Percentiles rank a stretch among this genome's conserved stretches.
Evolutionary conservation across 108 stramenopile genomes (phyloP).

Genomic region (Asterionellopsis glacialis): DNA sequence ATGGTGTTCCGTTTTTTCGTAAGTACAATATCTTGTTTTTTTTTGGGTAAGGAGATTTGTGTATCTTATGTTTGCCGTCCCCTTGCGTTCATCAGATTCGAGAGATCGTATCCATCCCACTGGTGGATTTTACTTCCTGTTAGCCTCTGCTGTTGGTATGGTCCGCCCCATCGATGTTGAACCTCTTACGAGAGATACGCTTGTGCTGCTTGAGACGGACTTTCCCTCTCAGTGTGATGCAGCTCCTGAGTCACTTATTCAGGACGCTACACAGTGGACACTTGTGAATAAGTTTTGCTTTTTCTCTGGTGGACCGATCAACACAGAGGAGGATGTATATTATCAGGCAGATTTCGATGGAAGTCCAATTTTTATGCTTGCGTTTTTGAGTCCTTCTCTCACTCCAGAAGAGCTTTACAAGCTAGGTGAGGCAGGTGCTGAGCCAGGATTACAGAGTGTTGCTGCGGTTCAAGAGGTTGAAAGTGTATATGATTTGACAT

Average conservation of each 20-base stretch:
- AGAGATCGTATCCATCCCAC: slow-evolving; percentile 71
- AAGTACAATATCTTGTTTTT: slow-evolving; percentile 14
- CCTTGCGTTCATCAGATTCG: slow-evolving; percentile 35
- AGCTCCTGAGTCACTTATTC: slow-evolving; percentile 53
- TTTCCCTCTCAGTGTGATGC: slow-evolving; percentile 74
- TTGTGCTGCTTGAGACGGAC: slow-evolving; percentile 81
- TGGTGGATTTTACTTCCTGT: slow-evolving; percentile 81
- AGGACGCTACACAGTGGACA: slow-evolving; percentile 76
- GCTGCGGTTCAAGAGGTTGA: slow-evolving; percentile 74
- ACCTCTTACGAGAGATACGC: slow-evolving; percentile 71
- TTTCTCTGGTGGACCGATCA: slow-evolving; percentile 88
- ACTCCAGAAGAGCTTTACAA: slow-evolving; percentile 79
- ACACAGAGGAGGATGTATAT: slow-evolving; percentile 85
- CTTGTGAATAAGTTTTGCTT: slow-evolving; percentile 86
- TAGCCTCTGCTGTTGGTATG: slow-evolving; percentile 80
- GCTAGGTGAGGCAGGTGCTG: slow-evolving; percentile 24
- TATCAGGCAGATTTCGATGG: slow-evolving; percentile 84
- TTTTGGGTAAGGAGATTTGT: neutral
- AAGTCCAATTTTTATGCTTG: slow-evolving; percentile 82
- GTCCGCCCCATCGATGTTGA: slow-evolving; percentile 80
- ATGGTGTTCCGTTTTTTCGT: slow-evolving; percentile 63
- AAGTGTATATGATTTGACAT: slow-evolving; percentile 76
- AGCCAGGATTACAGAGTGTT: slow-evolving; percentile 53
- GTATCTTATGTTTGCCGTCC: neutral
- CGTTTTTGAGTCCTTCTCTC: slow-evolving; percentile 73